Evolutionary conservation across 1,284 basidiomycete genomes (phyloP).

Genomic region (Grifola frondosa): DNA sequence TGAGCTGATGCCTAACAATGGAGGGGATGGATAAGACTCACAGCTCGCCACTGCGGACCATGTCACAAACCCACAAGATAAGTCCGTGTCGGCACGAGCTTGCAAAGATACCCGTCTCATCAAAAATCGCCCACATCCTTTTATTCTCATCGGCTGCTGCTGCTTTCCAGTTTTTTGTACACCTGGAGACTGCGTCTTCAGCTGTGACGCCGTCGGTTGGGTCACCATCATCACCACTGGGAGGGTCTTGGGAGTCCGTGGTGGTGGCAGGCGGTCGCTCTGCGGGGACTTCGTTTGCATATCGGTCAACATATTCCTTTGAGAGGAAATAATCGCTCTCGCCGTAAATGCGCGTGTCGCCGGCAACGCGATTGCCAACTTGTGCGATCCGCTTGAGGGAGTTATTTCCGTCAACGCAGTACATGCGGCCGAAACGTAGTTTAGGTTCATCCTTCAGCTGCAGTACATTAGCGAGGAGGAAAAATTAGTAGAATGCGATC

Average conservation of each 20-base stretch:
- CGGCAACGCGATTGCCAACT: conserved; percentile 5
- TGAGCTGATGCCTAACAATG: too few species aligned
- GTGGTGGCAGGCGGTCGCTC: background rate
- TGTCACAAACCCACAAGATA: conserved; percentile 25
- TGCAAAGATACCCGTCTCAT: conserved; percentile 34
- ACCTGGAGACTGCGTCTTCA: conserved; percentile 8
- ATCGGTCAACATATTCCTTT: conserved; percentile 27
- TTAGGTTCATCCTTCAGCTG: background rate
- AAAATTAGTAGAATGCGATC: background rate
- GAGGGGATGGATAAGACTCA: conserved; percentile 10
- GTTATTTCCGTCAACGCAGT: conserved; percentile 36
- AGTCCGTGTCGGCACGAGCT: conserved; percentile 31
- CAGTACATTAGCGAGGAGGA: accelerated
- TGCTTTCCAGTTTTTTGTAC: conserved; percentile 35
- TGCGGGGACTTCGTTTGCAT: conserved; percentile 31
- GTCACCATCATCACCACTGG: conserved; percentile 5
- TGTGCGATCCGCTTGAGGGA: conserved; percentile 31
- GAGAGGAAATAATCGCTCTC: conserved; percentile 26
- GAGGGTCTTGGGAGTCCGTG: background rate
- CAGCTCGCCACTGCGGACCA: conserved; percentile 35
- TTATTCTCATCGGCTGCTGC: conserved; percentile 33
- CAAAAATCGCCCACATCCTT: conserved; percentile 32
- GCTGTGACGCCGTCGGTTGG: conserved; percentile 22
- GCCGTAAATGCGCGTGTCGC: conserved; percentile 17
- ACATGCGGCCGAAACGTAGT: conserved; percentile 17